Evolutionary conservation across 2,329 filamentous ascomycete genomes (phyloP).

Genomic region (Myriosclerotinia duriaeana): DNA sequence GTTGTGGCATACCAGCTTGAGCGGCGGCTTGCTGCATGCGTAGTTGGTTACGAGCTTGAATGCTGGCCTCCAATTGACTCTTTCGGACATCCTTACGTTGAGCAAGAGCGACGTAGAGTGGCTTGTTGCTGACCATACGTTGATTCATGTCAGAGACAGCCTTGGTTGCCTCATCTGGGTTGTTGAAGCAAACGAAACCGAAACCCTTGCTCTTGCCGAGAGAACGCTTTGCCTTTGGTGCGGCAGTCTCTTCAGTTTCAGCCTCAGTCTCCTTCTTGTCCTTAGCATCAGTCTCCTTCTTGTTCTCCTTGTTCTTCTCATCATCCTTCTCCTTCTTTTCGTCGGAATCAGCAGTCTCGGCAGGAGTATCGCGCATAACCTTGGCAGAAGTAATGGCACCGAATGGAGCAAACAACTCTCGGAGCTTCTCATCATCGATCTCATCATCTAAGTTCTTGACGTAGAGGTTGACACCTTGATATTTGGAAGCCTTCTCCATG

Average conservation of each 20-base stretch:
- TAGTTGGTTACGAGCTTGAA: constrained; percentile 97
- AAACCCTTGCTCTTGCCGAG: constrained; percentile 99
- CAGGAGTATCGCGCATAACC: constrained; percentile 89
- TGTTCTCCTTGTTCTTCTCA: constrained; percentile 42
- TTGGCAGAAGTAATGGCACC: constrained; percentile 97
- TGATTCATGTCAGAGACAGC: constrained; percentile 99
- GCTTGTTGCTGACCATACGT: constrained; percentile 96
- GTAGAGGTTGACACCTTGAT: constrained; percentile 98
- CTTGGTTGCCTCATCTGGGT: constrained; percentile 98
- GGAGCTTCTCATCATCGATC: constrained; percentile 95
- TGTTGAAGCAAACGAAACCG: constrained; percentile 99
- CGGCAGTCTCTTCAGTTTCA: constrained; percentile 51
- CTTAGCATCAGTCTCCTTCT: constrained; percentile 46
- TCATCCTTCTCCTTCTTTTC: constrained; percentile 49
- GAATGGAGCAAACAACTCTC: constrained; percentile 86
- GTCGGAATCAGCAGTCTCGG: constrained; percentile 48
- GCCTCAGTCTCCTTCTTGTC: constrained; percentile 46
- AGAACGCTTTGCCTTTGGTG: constrained; percentile 53
- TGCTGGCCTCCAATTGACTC: constrained; percentile 98
- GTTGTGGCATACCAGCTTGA: constrained; percentile 82
- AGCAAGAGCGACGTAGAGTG: constrained; percentile 93
- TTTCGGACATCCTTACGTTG: constrained; percentile 99
- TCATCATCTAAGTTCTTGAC: constrained; percentile 99
- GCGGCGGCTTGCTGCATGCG: constrained; percentile 97
- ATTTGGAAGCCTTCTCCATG: constrained; percentile 98